A percentile compares a stretch with the other conserved stretches of the same genome.
Evolutionary conservation across 192 early-diverging fungal species (phyloP).

Genomic region (Backusella macrospora): DNA sequence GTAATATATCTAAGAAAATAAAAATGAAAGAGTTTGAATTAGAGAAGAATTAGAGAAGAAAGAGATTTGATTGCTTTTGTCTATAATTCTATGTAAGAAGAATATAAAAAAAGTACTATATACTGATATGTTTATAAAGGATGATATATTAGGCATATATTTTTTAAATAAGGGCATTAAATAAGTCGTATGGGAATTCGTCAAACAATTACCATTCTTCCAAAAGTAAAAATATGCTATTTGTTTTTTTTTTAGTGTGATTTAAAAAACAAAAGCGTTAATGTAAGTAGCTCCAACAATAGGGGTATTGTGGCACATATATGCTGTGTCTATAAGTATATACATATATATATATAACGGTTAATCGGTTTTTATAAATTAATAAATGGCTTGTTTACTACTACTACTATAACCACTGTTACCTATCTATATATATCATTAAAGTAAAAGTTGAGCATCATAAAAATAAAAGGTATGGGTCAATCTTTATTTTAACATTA

Average conservation of each 20-base stretch:
- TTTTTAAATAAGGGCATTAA: neutral
- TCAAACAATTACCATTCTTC: constrained; percentile 3
- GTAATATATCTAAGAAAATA: neutral
- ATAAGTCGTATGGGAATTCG: neutral
- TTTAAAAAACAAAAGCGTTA: neutral
- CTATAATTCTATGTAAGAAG: neutral
- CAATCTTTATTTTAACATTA: no score
- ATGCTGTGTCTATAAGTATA: neutral
- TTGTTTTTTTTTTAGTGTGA: neutral
- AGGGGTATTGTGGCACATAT: neutral
- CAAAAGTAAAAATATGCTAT: neutral
- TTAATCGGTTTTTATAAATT: neutral
- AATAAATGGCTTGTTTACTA: neutral
- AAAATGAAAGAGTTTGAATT: neutral
- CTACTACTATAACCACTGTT: neutral
- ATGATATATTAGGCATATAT: neutral
- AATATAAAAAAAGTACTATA: neutral
- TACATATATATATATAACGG: neutral
- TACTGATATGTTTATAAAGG: neutral
- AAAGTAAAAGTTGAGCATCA: no score
- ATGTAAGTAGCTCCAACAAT: neutral
- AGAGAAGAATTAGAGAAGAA: neutral
- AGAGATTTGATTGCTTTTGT: neutral
- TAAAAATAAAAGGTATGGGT: no score
- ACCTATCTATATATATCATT: no score